phyloP scores from a whole-genome alignment of 176 grass and related monocot genomes.

The Musa beccarii region DNA sequence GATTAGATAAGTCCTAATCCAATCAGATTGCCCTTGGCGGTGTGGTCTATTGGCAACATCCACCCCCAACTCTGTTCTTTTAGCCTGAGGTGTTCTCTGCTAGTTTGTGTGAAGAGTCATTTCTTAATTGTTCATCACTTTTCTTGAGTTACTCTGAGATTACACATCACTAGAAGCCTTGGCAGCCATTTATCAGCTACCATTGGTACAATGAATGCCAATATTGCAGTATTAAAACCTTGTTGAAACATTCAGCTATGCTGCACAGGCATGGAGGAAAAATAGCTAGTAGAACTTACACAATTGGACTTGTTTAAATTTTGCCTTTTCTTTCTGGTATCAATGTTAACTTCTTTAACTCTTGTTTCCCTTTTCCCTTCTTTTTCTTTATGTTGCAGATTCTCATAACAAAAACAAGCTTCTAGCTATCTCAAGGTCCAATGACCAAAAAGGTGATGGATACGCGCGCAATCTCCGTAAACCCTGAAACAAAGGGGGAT shows the following conservation, averaged over 20 bases:
- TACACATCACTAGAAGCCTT: neutral
- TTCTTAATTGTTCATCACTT: neutral
- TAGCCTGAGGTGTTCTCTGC: too few relatives aligned
- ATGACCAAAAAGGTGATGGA: neutral
- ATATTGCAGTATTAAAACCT: neutral
- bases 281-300: too few relatives aligned
- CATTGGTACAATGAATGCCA: neutral
- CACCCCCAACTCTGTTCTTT: too few relatives aligned
- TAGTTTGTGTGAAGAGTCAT: too few relatives aligned
- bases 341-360: neutral
- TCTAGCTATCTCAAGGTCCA: neutral
- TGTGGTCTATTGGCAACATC: too few relatives aligned
- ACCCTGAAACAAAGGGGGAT: neutral
- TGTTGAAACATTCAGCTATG: too few relatives aligned
- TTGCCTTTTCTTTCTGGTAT: neutral
- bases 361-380: neutral
- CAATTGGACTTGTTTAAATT: neutral
- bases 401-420: neutral
- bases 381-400: neutral
- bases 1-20: too few relatives aligned
- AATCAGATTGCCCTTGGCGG: too few relatives aligned
- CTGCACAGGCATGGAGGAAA: too few relatives aligned
- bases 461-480: neutral
- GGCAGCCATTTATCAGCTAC: neutral
- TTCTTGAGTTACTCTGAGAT: neutral